Evolutionary conservation across 208 protist species (phyloP), one percentile per base, ranked within the genome.

Genomic region (Acanthamoeba royreba): DNA sequence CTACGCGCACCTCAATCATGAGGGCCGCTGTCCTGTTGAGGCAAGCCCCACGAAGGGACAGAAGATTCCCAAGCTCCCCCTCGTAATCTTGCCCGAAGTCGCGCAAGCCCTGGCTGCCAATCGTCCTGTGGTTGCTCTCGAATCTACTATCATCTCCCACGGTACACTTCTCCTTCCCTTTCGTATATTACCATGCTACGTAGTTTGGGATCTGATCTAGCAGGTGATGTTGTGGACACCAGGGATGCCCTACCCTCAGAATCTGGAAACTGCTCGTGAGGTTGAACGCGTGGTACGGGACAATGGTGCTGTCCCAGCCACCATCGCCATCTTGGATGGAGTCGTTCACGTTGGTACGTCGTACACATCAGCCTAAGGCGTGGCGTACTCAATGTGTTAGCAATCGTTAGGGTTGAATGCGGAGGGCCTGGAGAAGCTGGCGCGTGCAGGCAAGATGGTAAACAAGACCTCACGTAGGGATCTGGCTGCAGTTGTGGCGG

Each of bases 251-350:
- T 99, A 95, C 79, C 98, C 98, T 15, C 38, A 97, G 35, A 99
- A 99, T 81, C 47, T 98, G 22, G 61, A 98, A 55, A 97, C 95
- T 2, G 98, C 98, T 2, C 66, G 55, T 2, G 61, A 87, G 0
- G 96, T 99, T 0, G 98, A 98, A 93, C 53, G 88, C 13, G 92
- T 97, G 38, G 92, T 99, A 5, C 88, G 98, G 45, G 72, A 93
- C 17, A 45, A 96, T 52, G 98, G 98, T 31, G 98, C 97, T 31
- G 86, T 98, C 13, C 98, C 98, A 22, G 98, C 98, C 9, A 99
- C 98, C 5, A 98, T 99, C 74, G 98, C 97, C 28, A 88, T 99
- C 35, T 43, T 99, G 1, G 94, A 98, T 83, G 98, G 98, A 22
- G 55, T 92, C 0, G 92, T 98, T 35, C 93, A 96, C 33, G 92